These are phyloP conservation scores for Huntiella omanensis DNA, from an alignment of 2,329 filamentous ascomycete genomes.

Conservation along the genomic window DNA sequence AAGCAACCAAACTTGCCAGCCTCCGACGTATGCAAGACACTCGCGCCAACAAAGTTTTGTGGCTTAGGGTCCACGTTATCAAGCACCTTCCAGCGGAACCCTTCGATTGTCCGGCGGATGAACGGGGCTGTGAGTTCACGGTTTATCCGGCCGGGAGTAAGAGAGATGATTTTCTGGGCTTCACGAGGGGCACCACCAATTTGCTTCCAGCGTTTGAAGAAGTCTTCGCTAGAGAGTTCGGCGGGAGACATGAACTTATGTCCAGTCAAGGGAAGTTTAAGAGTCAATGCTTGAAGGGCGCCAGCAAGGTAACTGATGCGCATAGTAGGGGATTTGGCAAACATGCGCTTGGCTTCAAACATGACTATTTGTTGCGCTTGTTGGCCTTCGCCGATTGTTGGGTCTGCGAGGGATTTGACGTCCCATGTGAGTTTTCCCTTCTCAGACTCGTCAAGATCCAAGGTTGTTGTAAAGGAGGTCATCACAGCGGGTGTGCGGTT, in stretches of 20 bases:
- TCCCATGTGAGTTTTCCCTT: slow-evolving; percentile 60
- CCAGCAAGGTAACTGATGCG: slow-evolving; percentile 88
- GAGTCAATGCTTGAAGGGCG: slow-evolving; percentile 74
- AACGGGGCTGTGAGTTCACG: slow-evolving; percentile 52
- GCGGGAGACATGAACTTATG: slow-evolving; percentile 97
- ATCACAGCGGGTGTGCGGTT: slow-evolving; percentile 80
- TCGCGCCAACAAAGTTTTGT: slow-evolving; percentile 85
- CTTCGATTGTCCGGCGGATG: slow-evolving; percentile 54
- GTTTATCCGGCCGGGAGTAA: slow-evolving; percentile 28
- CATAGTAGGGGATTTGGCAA: slow-evolving; percentile 72
- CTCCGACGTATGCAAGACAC: slow-evolving; percentile 63
- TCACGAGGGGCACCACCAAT: slow-evolving; percentile 80
- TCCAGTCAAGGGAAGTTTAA: slow-evolving; percentile 71
- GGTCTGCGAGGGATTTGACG: slow-evolving; percentile 74
- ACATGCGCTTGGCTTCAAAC: slow-evolving; percentile 72
- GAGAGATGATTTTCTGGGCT: slow-evolving; percentile 67
- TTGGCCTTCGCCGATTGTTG: slow-evolving; percentile 49
- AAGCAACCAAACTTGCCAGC: slow-evolving; percentile 89
- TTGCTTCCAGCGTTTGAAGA: slow-evolving; percentile 98
- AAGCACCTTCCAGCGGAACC: slow-evolving; percentile 78
- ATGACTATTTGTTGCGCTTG: slow-evolving; percentile 90
- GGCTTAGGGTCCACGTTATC: slow-evolving; percentile 76
- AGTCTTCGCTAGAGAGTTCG: slow-evolving; percentile 72
- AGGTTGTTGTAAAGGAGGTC: slow-evolving; percentile 80
- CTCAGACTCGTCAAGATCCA: slow-evolving; percentile 58